phyloP scores from a whole-genome alignment of 768 basidiomycete genomes.

The Phaeotremella skinneri region DNA sequence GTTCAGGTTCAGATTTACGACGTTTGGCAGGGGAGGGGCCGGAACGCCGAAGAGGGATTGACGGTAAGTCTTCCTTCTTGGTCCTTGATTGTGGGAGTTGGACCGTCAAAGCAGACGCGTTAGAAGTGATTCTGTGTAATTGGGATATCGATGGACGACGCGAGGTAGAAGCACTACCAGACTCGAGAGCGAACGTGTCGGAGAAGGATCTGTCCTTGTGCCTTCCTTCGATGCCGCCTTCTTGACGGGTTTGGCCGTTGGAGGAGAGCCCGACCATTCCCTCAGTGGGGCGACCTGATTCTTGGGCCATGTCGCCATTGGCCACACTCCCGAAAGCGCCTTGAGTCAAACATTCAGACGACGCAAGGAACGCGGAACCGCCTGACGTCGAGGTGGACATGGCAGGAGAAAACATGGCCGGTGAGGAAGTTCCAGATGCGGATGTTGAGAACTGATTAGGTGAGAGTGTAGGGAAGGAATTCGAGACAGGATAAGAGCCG shows the following conservation, averaged over 20 bases:
- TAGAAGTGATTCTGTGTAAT: background rate
- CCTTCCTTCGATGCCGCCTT: background rate
- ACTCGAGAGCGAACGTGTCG: background rate
- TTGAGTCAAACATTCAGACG: background rate
- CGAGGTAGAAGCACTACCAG: background rate
- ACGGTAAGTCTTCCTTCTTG: background rate
- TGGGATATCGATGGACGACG: background rate
- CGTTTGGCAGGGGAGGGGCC: conserved; percentile 24
- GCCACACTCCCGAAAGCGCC: background rate
- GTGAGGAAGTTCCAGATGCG: conserved; percentile 33
- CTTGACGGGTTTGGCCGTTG: background rate
- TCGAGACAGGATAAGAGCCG: conserved; percentile 17
- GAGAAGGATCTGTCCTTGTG: background rate
- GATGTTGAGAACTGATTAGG: conserved; percentile 20
- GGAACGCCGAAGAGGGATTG: background rate
- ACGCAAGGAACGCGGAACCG: background rate
- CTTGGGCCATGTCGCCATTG: too few relatives aligned
- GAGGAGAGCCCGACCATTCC: too few relatives aligned
- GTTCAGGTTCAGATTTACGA: conserved; percentile 35
- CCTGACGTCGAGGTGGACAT: conserved; percentile 12
- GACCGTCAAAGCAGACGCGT: background rate
- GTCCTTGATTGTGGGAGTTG: background rate
- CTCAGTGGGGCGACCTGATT: too few relatives aligned
- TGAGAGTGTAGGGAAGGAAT: conserved; percentile 20
- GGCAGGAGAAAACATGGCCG: conserved; percentile 30